Percentiles rank a stretch among this genome's conserved stretches.
phyloP scores from a whole-genome alignment of 2,329 filamentous ascomycete genomes.

The Paraphoma sp. region DNA sequence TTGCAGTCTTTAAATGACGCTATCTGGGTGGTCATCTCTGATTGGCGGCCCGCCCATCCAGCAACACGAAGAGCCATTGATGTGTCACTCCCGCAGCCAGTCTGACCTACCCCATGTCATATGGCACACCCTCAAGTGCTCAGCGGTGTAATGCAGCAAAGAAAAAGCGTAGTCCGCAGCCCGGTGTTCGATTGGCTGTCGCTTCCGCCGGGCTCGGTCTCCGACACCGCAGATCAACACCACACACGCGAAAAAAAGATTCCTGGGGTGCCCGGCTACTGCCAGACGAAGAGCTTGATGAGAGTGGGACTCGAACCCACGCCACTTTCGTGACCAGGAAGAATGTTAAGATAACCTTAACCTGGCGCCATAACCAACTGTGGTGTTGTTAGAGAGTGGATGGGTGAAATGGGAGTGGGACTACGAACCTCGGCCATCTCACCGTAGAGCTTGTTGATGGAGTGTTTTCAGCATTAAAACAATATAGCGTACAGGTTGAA shows the following conservation, averaged over 20 bases:
- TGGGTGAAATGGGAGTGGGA: not conserved
- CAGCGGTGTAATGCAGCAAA: not conserved
- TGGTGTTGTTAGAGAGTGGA: not conserved
- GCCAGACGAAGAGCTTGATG: conserved; percentile 7
- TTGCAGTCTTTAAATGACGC: not conserved
- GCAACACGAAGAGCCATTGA: not conserved
- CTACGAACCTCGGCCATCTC: conserved; percentile 3
- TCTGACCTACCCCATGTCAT: not conserved
- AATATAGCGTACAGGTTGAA: not conserved
- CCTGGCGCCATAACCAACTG: conserved; percentile 10
- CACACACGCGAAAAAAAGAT: not conserved
- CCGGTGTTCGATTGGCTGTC: not conserved
- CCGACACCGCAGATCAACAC: not conserved
- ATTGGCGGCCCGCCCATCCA: not conserved
- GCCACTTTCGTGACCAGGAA: conserved; percentile 11
- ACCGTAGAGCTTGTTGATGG: not conserved
- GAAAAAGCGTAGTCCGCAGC: not conserved
- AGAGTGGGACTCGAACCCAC: conserved; percentile 7
- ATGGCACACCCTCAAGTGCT: too few species aligned
- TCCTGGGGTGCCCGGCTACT: conserved; percentile 1
- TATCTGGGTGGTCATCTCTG: not conserved
- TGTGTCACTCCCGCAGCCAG: not conserved
- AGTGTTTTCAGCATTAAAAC: not conserved
- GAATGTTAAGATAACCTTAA: conserved; percentile 3
- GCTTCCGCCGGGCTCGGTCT: too few species aligned